Percentiles rank a stretch among this genome's conserved stretches.
Evolutionary conservation across 1,284 basidiomycete genomes (phyloP).

Genomic region (Schizophyllum commune): DNA sequence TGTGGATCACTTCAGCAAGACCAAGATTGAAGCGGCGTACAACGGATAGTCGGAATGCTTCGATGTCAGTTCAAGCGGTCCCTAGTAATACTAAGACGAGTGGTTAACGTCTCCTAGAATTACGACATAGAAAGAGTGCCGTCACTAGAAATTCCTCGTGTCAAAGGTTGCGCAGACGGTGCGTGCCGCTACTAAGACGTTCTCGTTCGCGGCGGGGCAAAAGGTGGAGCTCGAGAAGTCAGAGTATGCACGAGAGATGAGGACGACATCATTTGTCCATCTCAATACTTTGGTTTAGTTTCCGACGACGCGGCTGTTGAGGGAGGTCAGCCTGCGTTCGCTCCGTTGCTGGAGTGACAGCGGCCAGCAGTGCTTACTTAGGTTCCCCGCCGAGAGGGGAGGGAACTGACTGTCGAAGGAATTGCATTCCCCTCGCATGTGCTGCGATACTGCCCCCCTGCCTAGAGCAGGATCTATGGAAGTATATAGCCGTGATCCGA

Average conservation of each 20-base stretch:
- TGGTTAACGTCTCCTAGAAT: background rate
- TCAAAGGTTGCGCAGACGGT: slow-evolving; percentile 61
- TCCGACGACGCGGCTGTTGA: slow-evolving; percentile 74
- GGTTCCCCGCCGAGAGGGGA: slow-evolving; percentile 66
- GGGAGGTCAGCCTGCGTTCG: slow-evolving; percentile 72
- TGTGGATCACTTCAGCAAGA: slow-evolving; percentile 76
- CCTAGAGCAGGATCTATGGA: too few species aligned
- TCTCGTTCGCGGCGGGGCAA: slow-evolving; percentile 59
- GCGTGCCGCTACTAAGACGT: slow-evolving; percentile 35
- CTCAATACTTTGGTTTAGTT: too few species aligned
- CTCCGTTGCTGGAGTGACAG: slow-evolving; percentile 84
- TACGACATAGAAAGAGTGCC: slow-evolving; percentile 36
- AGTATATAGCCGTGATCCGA: too few species aligned
- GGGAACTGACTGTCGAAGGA: too few species aligned
- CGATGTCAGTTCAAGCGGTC: too few species aligned
- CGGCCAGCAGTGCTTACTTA: slow-evolving; percentile 72
- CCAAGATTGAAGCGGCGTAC: slow-evolving; percentile 73
- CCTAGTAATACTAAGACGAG: slow-evolving; percentile 47
- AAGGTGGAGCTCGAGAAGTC: slow-evolving; percentile 84
- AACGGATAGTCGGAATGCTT: slow-evolving; percentile 77
- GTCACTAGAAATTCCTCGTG: slow-evolving; percentile 83
- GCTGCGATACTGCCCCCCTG: too few species aligned
- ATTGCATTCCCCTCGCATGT: too few species aligned
- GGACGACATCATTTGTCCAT: background rate
- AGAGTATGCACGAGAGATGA: slow-evolving; percentile 55